These are phyloP conservation scores for Alternaria sp. DNA, from an alignment of 2,329 filamentous ascomycete species.

Conservation along the genomic window DNA sequence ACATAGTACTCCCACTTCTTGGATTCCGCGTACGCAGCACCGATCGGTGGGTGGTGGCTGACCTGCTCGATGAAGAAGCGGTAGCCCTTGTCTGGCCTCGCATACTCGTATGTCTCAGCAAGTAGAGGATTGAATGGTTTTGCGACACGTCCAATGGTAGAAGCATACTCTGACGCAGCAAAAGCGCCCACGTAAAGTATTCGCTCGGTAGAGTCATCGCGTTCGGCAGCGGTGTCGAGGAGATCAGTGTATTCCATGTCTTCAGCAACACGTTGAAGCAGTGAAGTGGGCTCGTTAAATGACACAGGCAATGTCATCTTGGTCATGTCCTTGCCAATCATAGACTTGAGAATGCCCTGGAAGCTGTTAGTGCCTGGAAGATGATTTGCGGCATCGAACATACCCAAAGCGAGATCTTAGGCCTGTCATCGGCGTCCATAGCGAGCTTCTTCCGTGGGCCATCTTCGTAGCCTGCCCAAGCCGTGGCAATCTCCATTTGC, in stretches of 20 bases:
- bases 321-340: constrained; percentile 99
- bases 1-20: constrained; percentile 92
- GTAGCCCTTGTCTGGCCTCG: constrained; percentile 93
- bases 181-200: constrained; percentile 95
- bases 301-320: constrained; percentile 99
- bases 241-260: constrained; percentile 98
- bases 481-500: constrained; percentile 72
- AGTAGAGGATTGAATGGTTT: constrained; percentile 98
- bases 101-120: constrained; percentile 97
- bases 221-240: constrained; percentile 85
- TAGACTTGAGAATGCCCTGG: constrained; percentile 94
- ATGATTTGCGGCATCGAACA: constrained; percentile 5
- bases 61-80: constrained; percentile 99
- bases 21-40: constrained; percentile 90
- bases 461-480: constrained; percentile 91
- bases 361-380: constrained; percentile 33
- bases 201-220: constrained; percentile 86
- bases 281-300: constrained; percentile 96
- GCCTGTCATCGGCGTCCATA: constrained; percentile 89
- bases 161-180: constrained; percentile 95
- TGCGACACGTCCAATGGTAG: constrained; percentile 93
- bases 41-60: constrained; percentile 93
- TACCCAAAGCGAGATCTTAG: constrained; percentile 96
- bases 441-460: constrained; percentile 80
- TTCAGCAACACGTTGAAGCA: constrained; percentile 92